Conservation (phyloP, 768 basidiomycete species). For the Chlorophyllum brunneum region DNA sequence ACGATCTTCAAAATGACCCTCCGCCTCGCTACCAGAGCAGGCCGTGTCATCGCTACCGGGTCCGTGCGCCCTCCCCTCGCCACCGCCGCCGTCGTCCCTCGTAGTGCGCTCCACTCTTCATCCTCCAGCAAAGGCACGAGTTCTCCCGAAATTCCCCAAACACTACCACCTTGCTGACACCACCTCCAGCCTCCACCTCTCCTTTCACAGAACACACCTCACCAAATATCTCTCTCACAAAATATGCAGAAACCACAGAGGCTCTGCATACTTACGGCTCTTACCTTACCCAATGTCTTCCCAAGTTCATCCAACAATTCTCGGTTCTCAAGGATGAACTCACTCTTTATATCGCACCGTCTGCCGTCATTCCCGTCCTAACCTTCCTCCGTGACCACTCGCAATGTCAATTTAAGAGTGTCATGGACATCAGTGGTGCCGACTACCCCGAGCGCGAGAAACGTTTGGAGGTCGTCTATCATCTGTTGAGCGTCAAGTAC, state of each 20-base stretch:
- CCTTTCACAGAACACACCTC: slow-evolving; percentile 91
- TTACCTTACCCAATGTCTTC: slow-evolving; percentile 88
- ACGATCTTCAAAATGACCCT: slow-evolving; percentile 29
- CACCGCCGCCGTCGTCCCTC: slow-evolving; percentile 17
- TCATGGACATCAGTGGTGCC: slow-evolving; percentile 93
- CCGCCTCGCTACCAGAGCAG: slow-evolving; percentile 38
- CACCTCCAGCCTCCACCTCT: slow-evolving; percentile 51
- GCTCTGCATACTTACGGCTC: slow-evolving; percentile 89
- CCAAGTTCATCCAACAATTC: slow-evolving; percentile 98
- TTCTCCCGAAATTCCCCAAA: slow-evolving; percentile 10
- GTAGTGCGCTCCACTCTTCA: slow-evolving; percentile 42
- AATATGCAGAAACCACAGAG: slow-evolving; percentile 70
- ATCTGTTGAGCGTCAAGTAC: slow-evolving; percentile 77
- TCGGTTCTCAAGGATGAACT: slow-evolving; percentile 96
- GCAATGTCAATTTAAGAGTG: slow-evolving; percentile 89
- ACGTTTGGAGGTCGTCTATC: slow-evolving; percentile 96
- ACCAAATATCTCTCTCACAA: slow-evolving; percentile 74
- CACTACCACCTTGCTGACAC: slow-evolving; percentile 3
- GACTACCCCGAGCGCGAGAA: slow-evolving; percentile 93
- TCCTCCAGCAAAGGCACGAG: slow-evolving; percentile 44
- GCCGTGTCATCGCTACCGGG: slow-evolving; percentile 38
- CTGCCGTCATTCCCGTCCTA: slow-evolving; percentile 77
- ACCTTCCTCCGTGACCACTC: slow-evolving; percentile 94
- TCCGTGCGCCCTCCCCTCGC: slow-evolving; percentile 29
- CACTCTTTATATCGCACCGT: slow-evolving; percentile 81